These are phyloP conservation scores for Bassia scoparia DNA, from an alignment of 148 eudicot genomes.

Conservation along the genomic window DNA sequence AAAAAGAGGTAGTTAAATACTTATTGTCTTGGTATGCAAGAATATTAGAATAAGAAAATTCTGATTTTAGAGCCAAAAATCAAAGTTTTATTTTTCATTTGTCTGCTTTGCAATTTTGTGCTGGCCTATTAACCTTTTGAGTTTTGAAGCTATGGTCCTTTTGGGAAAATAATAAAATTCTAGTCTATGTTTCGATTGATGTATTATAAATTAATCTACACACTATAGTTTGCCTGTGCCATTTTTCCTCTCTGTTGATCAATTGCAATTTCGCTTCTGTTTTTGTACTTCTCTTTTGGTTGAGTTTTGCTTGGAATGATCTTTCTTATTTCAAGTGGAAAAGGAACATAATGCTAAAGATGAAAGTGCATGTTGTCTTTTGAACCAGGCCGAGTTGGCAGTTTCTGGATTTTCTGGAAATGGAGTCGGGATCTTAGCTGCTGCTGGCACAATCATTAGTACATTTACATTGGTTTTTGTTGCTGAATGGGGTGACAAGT, in stretches of 20 bases:
- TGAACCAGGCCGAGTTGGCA: conserved; percentile 87
- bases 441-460: conserved; percentile 75
- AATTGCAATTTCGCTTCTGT: not conserved
- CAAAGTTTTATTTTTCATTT: not conserved
- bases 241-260: not conserved
- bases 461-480: conserved; percentile 87
- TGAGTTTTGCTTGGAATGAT: not conserved
- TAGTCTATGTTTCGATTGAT: not conserved
- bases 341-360: conserved; percentile 7
- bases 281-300: not conserved
- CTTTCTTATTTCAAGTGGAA: not conserved
- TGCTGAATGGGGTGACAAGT: conserved; percentile 99
- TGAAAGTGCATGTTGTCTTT: conserved; percentile 12
- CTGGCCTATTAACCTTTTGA: not conserved
- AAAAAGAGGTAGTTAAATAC: conserved; percentile 66
- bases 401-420: conserved; percentile 89
- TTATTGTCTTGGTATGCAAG: not conserved
- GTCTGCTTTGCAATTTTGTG: not conserved
- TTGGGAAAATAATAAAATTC: not conserved
- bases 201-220: too few species aligned
- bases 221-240: not conserved
- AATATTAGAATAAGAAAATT: not conserved
- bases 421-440: conserved; percentile 85
- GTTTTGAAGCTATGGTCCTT: not conserved
- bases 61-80: not conserved